Conservation (phyloP, 257 asterid genomes). For the Penstemon newberryi region DNA sequence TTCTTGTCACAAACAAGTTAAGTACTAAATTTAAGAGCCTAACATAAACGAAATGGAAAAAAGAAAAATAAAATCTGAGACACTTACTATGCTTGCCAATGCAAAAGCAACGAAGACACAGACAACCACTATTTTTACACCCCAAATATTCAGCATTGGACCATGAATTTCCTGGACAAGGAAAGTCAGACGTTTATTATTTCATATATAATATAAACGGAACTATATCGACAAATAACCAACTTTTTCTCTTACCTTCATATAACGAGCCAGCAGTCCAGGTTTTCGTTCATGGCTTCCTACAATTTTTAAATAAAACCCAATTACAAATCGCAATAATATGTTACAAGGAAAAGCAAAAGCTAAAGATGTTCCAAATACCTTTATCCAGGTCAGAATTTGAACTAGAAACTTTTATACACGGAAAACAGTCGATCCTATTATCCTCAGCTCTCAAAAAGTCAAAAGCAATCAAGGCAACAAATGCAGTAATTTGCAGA, state of each 20-base stretch:
- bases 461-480: conserved; percentile 92
- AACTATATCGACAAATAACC: background rate
- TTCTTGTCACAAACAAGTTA: conserved; percentile 11
- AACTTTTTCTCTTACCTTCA: conserved; percentile 67
- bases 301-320: conserved; percentile 37
- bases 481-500: conserved; percentile 97
- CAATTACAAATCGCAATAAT: conserved; percentile 20
- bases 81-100: conserved; percentile 92
- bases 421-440: conserved; percentile 91
- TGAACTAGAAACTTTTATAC: conserved; percentile 60
- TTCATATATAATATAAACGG: background rate
- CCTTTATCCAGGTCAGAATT: conserved; percentile 72
- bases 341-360: conserved; percentile 15
- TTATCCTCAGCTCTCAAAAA: conserved; percentile 92
- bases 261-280: conserved; percentile 83
- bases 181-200: conserved; percentile 23
- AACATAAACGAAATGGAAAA: conserved; percentile 21
- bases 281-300: conserved; percentile 72
- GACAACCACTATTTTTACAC: conserved; percentile 76
- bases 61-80: conserved; percentile 1
- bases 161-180: conserved; percentile 81
- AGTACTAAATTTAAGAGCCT: conserved; percentile 1
- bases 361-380: conserved; percentile 30
- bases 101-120: conserved; percentile 77
- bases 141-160: conserved; percentile 80